Conservation (phyloP, 345 rosid genomes). For the Arabidopsis suecica region DNA sequence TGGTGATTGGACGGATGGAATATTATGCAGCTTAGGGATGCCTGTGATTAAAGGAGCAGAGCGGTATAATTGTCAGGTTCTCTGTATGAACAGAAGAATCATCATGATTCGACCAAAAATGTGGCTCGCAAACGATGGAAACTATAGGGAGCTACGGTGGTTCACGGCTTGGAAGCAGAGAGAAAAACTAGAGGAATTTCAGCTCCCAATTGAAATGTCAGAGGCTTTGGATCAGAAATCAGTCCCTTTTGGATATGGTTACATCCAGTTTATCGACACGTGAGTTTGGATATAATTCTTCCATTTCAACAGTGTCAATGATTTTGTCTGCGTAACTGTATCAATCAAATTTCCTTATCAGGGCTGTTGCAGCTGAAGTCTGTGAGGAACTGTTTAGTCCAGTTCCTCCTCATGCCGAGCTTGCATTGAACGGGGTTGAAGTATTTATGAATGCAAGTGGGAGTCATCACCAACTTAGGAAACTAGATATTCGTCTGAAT, state of each 20-base stretch:
- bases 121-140: slow-evolving; percentile 95
- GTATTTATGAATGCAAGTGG: slow-evolving; percentile 99
- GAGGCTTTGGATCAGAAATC: slow-evolving; percentile 76
- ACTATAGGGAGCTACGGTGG: slow-evolving; percentile 89
- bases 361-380: slow-evolving; percentile 94
- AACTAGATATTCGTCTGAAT: slow-evolving; percentile 75
- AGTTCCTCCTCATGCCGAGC: slow-evolving; percentile 91
- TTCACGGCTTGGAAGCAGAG: slow-evolving; percentile 88
- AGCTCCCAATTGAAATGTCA: slow-evolving; percentile 70
- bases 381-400: slow-evolving; percentile 93
- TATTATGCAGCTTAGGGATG: slow-evolving; percentile 96
- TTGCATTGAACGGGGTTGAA: slow-evolving; percentile 93
- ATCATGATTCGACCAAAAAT: slow-evolving; percentile 90
- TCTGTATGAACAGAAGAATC: slow-evolving; percentile 80
- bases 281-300: slow-evolving; percentile 45
- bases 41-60: slow-evolving; percentile 87
- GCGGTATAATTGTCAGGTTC: slow-evolving; percentile 92
- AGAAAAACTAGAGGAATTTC: slow-evolving; percentile 74
- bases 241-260: slow-evolving; percentile 91
- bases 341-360: slow-evolving; percentile 40
- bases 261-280: slow-evolving; percentile 87
- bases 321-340: slow-evolving; percentile 5
- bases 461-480: slow-evolving; percentile 89
- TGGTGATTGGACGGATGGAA: slow-evolving; percentile 85
- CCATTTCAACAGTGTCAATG: background rate